Conservation (phyloP, 768 basidiomycete genomes). For the Brasilioporus rufonigricans region DNA sequence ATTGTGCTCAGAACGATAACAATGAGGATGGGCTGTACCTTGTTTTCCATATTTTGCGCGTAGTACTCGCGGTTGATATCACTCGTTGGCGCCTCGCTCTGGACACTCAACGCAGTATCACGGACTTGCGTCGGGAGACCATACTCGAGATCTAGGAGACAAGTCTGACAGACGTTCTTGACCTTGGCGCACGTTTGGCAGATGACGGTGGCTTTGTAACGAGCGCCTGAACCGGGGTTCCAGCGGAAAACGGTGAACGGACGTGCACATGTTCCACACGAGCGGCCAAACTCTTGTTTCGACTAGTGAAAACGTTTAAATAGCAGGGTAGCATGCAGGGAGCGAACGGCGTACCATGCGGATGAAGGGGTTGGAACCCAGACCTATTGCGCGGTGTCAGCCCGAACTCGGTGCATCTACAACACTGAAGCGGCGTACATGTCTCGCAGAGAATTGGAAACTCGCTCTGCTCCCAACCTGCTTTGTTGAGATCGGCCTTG, state of each 20-base stretch:
- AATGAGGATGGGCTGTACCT: slow-evolving; percentile 42
- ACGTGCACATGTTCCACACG: slow-evolving; percentile 96
- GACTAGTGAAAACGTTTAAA: slow-evolving; percentile 65
- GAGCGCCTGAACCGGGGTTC: slow-evolving; percentile 92
- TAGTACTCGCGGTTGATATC: slow-evolving; percentile 97
- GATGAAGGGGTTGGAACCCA: slow-evolving; percentile 89
- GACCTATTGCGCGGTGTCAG: slow-evolving; percentile 44
- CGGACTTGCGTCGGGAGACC: slow-evolving; percentile 95
- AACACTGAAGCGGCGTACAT: slow-evolving; percentile 48
- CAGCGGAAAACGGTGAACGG: slow-evolving; percentile 98
- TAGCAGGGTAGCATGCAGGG: not conserved
- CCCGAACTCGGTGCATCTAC: not conserved
- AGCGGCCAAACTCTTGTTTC: slow-evolving; percentile 94
- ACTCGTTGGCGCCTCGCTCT: slow-evolving; percentile 90
- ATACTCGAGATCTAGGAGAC: slow-evolving; percentile 94
- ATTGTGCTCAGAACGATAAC: not conserved
- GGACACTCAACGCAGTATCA: slow-evolving; percentile 86
- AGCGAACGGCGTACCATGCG: slow-evolving; percentile 68
- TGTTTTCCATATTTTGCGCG: slow-evolving; percentile 87
- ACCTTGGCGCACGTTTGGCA: slow-evolving; percentile 97
- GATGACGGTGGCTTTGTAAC: slow-evolving; percentile 96
- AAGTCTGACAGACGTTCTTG: slow-evolving; percentile 97
- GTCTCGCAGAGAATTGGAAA: slow-evolving; percentile 94
- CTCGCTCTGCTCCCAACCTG: slow-evolving; percentile 91
- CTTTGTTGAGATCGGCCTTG: slow-evolving; percentile 93